phyloP scores from a whole-genome alignment of 2,329 filamentous ascomycete species.

The Sodiomyces alkalinus region DNA sequence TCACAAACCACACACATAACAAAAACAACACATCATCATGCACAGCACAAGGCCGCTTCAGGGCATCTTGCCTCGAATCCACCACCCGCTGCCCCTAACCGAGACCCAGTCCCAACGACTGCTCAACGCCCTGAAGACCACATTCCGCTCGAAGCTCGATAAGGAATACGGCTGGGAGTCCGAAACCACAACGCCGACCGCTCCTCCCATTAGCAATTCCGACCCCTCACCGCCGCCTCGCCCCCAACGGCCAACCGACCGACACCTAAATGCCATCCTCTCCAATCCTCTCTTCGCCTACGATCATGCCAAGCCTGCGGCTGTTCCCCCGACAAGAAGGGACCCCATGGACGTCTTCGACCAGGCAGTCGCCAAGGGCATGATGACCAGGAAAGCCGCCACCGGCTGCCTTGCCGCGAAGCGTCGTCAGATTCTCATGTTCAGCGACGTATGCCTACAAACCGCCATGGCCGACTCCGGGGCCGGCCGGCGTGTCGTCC shows the following conservation, averaged over 20 bases:
- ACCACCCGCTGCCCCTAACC: constrained; percentile 36
- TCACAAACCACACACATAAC: too few species aligned
- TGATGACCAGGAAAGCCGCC: constrained; percentile 39
- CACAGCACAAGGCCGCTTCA: constrained; percentile 22
- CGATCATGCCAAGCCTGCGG: constrained; percentile 10
- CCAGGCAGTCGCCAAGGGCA: constrained; percentile 35
- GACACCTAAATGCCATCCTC: constrained; percentile 40
- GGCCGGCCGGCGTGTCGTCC: constrained; percentile 30
- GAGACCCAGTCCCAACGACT: constrained; percentile 36
- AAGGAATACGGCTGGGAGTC: constrained; percentile 34
- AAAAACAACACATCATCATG: constrained; percentile 15
- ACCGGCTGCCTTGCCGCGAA: constrained; percentile 37
- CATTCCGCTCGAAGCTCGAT: constrained; percentile 43
- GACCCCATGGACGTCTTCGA: constrained; percentile 41
- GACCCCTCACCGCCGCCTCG: constrained; percentile 4
- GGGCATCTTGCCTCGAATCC: constrained; percentile 26
- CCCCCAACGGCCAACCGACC: constrained; percentile 23
- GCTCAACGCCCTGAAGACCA: constrained; percentile 38
- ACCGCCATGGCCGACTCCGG: constrained; percentile 24
- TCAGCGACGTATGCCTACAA: constrained; percentile 16
- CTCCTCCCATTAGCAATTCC: constrained; percentile 4
- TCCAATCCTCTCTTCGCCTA: constrained; percentile 36
- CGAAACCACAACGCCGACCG: constrained; percentile 13
- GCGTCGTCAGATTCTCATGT: constrained; percentile 21
- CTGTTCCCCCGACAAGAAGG: too few species aligned